Evolutionary conservation across 2,329 filamentous ascomycete species (phyloP), one percentile per base, ranked within the genome.

Genomic region (Paraphaeosphaeria minitans): DNA sequence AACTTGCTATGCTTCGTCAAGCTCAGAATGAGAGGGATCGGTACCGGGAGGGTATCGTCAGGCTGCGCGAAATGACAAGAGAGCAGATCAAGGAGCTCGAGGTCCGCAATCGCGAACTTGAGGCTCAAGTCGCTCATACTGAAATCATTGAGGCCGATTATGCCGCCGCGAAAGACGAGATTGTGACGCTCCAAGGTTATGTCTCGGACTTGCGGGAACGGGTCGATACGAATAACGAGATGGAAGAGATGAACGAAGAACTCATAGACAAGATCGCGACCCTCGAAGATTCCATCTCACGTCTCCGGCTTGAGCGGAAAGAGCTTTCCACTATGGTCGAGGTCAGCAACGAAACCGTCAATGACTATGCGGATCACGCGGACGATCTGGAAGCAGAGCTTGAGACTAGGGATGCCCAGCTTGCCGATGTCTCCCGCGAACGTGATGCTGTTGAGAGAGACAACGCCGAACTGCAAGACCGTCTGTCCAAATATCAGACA

Each of bases 301-400:
- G 97, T 72, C 84, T 97, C 53, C 89, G 89, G 69, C 87, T 87
- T 19, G 87, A 89, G 8, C 90, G 98, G 60, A 89, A 93, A 62
- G 94, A 98, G 64, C 84, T 98, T 12, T 92, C 97, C 75, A 92
- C 86, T 60, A 80, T 98, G 54, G 93, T 93, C 73, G 94, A 99
- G 73, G 87, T 98, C 67, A 96, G 92, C 67, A 93, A 98, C 70
- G 95, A 99, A 77, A 86, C 99, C 3, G 93, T 97, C 74, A 86
- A 92, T 68, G 97, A 97, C 72, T 93, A 97, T 71, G 86, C 95
- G 4, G 93, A 97, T 72, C 91, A 93, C 37, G 92, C 96, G 74
- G 96, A 94, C 75, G 93, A 98, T 73, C 86, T 99, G 77, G 93
- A 97, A 74, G 91, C 96, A 68, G 93, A 97, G 69, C 86, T 98